Evolutionary conservation across 805 yeast genomes (phyloP).

Genomic region (Naumovozyma dairenensis): DNA sequence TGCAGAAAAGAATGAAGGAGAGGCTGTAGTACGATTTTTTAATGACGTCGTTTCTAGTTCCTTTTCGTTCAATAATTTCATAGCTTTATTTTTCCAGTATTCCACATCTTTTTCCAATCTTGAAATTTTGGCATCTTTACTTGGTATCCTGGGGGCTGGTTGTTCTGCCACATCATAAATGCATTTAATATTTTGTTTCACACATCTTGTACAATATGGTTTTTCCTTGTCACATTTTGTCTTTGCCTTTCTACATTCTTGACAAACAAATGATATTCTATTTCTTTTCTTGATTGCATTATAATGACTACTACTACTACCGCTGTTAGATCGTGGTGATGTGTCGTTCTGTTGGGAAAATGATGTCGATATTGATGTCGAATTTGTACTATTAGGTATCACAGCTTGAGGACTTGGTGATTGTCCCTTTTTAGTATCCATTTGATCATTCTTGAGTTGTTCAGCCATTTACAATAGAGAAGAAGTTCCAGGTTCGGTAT

Average conservation of each 20-base stretch:
- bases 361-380: no score
- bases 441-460: no score
- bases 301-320: neutral
- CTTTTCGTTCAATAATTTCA: constrained; percentile 6
- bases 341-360: no score
- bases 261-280: constrained; percentile 28
- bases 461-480: no score
- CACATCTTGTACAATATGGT: constrained; percentile 26
- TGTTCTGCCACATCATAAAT: constrained; percentile 27
- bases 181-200: constrained; percentile 20
- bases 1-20: no score
- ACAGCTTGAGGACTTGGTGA: no score
- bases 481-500: no score
- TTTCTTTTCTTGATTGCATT: constrained; percentile 20
- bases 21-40: no score
- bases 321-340: no score
- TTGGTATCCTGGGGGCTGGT: constrained; percentile 27
- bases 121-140: constrained; percentile 27
- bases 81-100: constrained; percentile 25
- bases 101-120: constrained; percentile 25
- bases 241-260: constrained; percentile 27
- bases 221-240: constrained; percentile 29
- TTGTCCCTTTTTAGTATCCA: no score
- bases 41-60: no score
- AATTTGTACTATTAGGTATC: no score